A percentile compares a stretch with the other conserved stretches of the same genome.
Conservation (phyloP, 305 asterid species). For the Stenogyne calaminthoides region DNA sequence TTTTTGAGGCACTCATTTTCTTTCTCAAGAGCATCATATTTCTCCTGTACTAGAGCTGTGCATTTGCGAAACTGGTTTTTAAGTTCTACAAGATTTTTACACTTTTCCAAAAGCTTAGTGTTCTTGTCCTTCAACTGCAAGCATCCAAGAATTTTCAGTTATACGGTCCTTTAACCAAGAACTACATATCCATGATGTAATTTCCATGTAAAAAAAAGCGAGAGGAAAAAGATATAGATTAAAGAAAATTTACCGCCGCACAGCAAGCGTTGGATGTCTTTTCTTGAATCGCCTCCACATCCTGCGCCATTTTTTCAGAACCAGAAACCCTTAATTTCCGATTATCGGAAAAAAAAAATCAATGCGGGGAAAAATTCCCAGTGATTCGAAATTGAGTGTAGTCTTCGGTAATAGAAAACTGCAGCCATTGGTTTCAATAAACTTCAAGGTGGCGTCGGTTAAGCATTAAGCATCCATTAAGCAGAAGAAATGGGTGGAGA, state of each 20-base stretch:
- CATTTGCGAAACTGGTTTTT: constrained; percentile 51
- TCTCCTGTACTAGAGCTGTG: constrained; percentile 36
- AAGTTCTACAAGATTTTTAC: constrained; percentile 42
- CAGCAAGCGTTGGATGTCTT: constrained; percentile 65
- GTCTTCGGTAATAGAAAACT: background rate
- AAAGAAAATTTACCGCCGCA: constrained; percentile 42
- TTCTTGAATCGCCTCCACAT: constrained; percentile 46
- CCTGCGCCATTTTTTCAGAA: constrained; percentile 53
- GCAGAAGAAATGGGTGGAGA: background rate
- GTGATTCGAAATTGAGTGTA: background rate
- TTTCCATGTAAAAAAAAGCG: no score
- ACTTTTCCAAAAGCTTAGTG: constrained; percentile 54
- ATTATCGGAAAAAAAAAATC: background rate
- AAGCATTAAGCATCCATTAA: constrained; percentile 7
- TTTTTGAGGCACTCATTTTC: constrained; percentile 50
- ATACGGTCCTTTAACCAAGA: background rate
- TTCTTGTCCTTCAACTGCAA: constrained; percentile 63
- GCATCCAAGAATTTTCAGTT: background rate
- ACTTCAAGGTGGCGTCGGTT: background rate
- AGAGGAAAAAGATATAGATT: background rate
- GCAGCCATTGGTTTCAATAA: constrained; percentile 11
- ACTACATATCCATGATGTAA: background rate
- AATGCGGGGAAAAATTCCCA: background rate
- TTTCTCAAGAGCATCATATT: constrained; percentile 41
- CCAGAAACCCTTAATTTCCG: constrained; percentile 18